Evolutionary conservation across 148 eudicot genomes (phyloP).

Genomic region (Amaranthus palmeri): DNA sequence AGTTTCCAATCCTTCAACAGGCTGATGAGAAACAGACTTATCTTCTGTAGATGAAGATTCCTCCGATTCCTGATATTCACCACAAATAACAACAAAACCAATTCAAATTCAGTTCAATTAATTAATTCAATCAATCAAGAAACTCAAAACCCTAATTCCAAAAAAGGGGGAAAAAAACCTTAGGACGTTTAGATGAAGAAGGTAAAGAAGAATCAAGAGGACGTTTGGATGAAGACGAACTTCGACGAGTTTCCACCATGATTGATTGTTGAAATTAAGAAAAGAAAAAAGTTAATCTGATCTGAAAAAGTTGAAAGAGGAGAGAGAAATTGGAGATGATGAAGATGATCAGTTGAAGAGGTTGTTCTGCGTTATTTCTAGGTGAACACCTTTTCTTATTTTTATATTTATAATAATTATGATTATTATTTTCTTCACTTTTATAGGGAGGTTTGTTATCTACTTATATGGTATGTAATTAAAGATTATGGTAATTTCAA

Average conservation of each 20-base stretch:
- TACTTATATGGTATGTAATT: too few species aligned
- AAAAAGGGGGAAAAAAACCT: conserved; percentile 31
- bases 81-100: background rate
- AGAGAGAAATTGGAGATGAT: conserved; percentile 12
- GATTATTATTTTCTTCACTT: background rate
- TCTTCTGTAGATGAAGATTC: conserved; percentile 58
- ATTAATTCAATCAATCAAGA: background rate
- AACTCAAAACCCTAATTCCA: conserved; percentile 4
- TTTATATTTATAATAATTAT: background rate
- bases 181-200: conserved; percentile 50
- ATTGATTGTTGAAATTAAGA: conserved; percentile 16
- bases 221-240: conserved; percentile 76
- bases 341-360: conserved; percentile 31
- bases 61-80: conserved; percentile 47
- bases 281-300: conserved; percentile 14
- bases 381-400: conserved; percentile 14
- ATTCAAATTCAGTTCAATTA: conserved; percentile 2
- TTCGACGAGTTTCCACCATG: conserved; percentile 83
- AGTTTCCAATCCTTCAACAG: conserved; percentile 23
- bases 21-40: conserved; percentile 29
- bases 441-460: too few species aligned
- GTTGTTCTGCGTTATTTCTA: conserved; percentile 24
- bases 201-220: conserved; percentile 52
- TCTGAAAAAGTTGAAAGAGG: conserved; percentile 22
- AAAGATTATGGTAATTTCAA: too few species aligned